phyloP scores from a whole-genome alignment of 192 early-diverging fungal genomes.

The Backusella liffmaniae region DNA sequence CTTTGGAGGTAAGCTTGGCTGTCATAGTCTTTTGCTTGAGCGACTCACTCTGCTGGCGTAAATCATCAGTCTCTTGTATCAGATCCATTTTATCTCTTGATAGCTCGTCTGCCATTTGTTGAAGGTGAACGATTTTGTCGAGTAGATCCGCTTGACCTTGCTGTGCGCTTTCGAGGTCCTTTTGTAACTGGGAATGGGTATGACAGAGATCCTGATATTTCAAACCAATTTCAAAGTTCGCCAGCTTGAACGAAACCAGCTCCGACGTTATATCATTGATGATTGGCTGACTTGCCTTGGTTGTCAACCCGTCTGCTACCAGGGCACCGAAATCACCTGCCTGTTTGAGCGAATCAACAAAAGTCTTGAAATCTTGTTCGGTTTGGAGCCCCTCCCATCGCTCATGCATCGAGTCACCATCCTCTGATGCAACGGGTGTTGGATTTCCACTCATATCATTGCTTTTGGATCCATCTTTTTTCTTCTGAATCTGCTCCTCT shows the following conservation, averaged over 20 bases:
- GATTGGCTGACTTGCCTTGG: neutral
- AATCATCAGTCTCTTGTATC: constrained; percentile 14
- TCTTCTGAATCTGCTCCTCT: constrained; percentile 13
- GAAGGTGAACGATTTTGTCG: constrained; percentile 31
- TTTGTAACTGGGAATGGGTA: constrained; percentile 26
- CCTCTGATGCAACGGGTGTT: constrained; percentile 7
- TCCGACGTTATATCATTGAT: constrained; percentile 30
- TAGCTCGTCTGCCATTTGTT: constrained; percentile 26
- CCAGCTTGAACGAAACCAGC: constrained; percentile 35
- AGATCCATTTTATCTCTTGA: constrained; percentile 23
- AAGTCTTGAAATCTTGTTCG: constrained; percentile 18
- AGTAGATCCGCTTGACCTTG: constrained; percentile 25
- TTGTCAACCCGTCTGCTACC: constrained; percentile 26
- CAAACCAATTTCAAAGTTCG: constrained; percentile 43
- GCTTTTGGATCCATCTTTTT: constrained; percentile 37
- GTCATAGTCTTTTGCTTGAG: constrained; percentile 18
- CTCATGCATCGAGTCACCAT: constrained; percentile 8
- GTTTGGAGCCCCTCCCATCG: constrained; percentile 4
- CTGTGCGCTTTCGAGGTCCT: constrained; percentile 16
- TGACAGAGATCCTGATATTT: constrained; percentile 39
- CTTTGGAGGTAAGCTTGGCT: constrained; percentile 30
- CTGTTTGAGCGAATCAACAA: constrained; percentile 25
- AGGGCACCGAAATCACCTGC: constrained; percentile 36
- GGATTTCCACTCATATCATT: neutral
- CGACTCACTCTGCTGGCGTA: constrained; percentile 24